Conservation (phyloP, 345 rosid species). For the Dovyalis caffra region DNA sequence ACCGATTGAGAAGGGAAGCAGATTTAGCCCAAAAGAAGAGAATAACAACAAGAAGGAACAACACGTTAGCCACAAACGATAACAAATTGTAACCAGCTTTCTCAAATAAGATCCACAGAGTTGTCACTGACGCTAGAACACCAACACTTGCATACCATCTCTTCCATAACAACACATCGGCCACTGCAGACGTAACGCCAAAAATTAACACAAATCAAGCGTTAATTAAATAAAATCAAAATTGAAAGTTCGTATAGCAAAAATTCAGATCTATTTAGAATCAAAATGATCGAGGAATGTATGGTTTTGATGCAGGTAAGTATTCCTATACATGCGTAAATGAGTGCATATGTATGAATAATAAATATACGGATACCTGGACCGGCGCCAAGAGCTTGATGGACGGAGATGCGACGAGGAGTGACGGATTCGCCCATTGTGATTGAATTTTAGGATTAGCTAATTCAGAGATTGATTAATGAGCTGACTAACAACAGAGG, state of each 20-base stretch:
- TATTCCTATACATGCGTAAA: neutral
- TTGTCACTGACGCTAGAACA: slow-evolving; percentile 51
- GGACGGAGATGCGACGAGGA: slow-evolving; percentile 52
- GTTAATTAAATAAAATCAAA: neutral
- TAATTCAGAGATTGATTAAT: neutral
- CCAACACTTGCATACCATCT: slow-evolving; percentile 48
- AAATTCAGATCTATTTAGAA: slow-evolving; percentile 19
- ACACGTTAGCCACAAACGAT: slow-evolving; percentile 69
- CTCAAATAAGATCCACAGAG: slow-evolving; percentile 74
- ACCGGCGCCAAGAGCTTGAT: slow-evolving; percentile 76
- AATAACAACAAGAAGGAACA: slow-evolving; percentile 65
- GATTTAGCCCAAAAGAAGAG: slow-evolving; percentile 98
- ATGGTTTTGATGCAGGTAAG: neutral
- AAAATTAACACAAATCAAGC: neutral
- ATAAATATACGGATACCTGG: slow-evolving; percentile 41
- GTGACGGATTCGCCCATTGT: slow-evolving; percentile 32
- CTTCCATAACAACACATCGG: slow-evolving; percentile 85
- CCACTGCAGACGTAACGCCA: slow-evolving; percentile 41
- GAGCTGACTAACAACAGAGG: neutral
- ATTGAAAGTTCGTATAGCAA: neutral
- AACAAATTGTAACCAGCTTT: slow-evolving; percentile 71
- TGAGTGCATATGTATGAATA: too few relatives aligned
- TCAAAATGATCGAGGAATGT: slow-evolving; percentile 3
- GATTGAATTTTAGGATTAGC: neutral
- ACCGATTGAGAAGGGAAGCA: slow-evolving; percentile 93